These are phyloP conservation scores for Lunasporangiospora selenospora DNA, from an alignment of 192 early-diverging fungal species.

Conservation along the genomic window DNA sequence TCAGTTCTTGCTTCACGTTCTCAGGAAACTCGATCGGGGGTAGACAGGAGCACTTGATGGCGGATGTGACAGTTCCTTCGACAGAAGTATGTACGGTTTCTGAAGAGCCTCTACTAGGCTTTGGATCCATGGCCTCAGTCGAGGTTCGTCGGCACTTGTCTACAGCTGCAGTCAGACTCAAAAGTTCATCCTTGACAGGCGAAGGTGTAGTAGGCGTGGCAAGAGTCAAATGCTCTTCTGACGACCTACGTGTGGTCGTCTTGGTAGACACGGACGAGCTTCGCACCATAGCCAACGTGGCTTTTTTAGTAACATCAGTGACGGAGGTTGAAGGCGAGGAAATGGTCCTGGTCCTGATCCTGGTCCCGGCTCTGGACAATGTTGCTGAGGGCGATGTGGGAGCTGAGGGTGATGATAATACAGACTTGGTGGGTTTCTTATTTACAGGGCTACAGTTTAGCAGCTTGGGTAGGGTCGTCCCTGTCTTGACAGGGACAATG, in stretches of 20 bases:
- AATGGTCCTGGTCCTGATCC: background rate
- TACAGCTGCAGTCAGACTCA: too few relatives aligned
- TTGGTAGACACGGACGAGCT: background rate
- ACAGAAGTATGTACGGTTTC: too few relatives aligned
- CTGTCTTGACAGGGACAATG: too few relatives aligned
- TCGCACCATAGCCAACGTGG: too few relatives aligned
- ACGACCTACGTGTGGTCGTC: too few relatives aligned
- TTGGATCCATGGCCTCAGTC: too few relatives aligned
- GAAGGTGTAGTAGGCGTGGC: constrained; percentile 8
- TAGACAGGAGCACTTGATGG: constrained; percentile 10
- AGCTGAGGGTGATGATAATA: background rate
- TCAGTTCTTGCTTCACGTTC: constrained; percentile 33
- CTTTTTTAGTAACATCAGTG: too few relatives aligned
- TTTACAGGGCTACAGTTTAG: too few relatives aligned
- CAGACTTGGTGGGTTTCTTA: background rate
- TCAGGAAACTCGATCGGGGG: constrained; percentile 29
- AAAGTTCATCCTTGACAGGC: constrained; percentile 3
- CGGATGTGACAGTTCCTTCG: background rate
- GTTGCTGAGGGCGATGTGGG: background rate
- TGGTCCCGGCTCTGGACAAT: background rate
- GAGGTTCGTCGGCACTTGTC: too few relatives aligned
- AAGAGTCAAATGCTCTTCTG: background rate
- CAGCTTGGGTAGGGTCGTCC: too few relatives aligned
- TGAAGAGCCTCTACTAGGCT: too few relatives aligned
- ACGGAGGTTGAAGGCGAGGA: background rate